Conservation (phyloP, 306 rosid genomes). For the Erythrophleum fordii region DNA sequence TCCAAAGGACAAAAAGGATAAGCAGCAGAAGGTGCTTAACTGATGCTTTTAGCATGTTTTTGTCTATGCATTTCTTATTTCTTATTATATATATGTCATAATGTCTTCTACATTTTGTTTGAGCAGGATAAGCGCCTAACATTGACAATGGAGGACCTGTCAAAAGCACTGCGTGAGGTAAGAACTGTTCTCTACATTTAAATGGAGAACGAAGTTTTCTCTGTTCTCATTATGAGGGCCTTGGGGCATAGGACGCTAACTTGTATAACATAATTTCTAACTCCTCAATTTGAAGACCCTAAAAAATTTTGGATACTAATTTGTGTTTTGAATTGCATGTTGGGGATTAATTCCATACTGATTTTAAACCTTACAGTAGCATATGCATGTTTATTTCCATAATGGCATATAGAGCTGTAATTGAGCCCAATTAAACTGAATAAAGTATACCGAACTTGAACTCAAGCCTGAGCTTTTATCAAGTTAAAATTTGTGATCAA, state of each 20-base stretch:
- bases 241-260: too few species aligned
- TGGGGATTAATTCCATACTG: too few species aligned
- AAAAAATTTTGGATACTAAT: too few species aligned
- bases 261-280: conserved; percentile 6
- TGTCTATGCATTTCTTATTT: not conserved
- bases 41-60: not conserved
- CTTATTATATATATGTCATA: conserved; percentile 3
- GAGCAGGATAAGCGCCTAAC: conserved; percentile 85
- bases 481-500: not conserved
- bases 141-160: conserved; percentile 84
- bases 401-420: not conserved
- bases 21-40: conserved; percentile 80
- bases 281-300: too few species aligned
- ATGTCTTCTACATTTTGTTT: conserved; percentile 28
- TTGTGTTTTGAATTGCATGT: too few species aligned
- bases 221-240: not conserved
- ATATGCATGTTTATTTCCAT: too few species aligned
- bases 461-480: not conserved
- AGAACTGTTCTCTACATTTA: conserved; percentile 35
- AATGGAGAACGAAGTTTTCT: conserved; percentile 9
- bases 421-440: not conserved
- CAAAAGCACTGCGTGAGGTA: conserved; percentile 80
- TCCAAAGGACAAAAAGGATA: conserved; percentile 92
- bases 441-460: not conserved
- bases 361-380: too few species aligned